phyloP scores from a whole-genome alignment of 2,329 filamentous ascomycete species.

The Fusarium nurragi region DNA sequence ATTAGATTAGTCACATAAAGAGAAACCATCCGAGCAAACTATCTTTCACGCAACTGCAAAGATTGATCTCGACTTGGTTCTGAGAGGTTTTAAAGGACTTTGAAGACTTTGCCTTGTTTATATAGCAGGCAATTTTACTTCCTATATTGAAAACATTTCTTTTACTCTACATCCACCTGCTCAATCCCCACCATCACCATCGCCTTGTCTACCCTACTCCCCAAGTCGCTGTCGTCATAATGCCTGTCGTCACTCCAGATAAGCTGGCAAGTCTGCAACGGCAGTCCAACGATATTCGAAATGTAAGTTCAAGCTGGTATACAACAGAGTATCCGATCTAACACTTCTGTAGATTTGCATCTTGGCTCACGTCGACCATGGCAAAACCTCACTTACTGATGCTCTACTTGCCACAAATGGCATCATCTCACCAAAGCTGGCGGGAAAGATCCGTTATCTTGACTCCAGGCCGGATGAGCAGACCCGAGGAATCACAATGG shows the following conservation, averaged over 20 bases:
- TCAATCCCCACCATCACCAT: slow-evolving; percentile 10
- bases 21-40: slow-evolving; percentile 25
- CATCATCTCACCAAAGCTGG: slow-evolving; percentile 97
- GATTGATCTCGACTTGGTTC: background rate
- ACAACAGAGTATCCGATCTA: background rate
- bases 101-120: background rate
- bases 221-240: slow-evolving; percentile 55
- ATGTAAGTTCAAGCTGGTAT: slow-evolving; percentile 66
- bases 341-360: slow-evolving; percentile 79
- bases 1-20: slow-evolving; percentile 42
- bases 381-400: slow-evolving; percentile 97
- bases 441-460: slow-evolving; percentile 96
- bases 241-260: slow-evolving; percentile 92
- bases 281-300: slow-evolving; percentile 88
- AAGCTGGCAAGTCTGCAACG: slow-evolving; percentile 91
- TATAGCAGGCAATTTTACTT: slow-evolving; percentile 1
- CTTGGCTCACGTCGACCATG: slow-evolving; percentile 95
- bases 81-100: slow-evolving; percentile 13
- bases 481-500: slow-evolving; percentile 98
- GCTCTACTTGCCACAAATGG: slow-evolving; percentile 97
- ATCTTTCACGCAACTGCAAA: slow-evolving; percentile 20
- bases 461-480: slow-evolving; percentile 98
- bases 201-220: slow-evolving; percentile 10
- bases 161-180: slow-evolving; percentile 3
- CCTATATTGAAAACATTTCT: slow-evolving; percentile 3